Percentiles rank a stretch among this genome's conserved stretches.
These are phyloP conservation scores for Elsinoe arachidis DNA, from an alignment of 2,329 filamentous ascomycete genomes.

Conservation along the genomic window DNA sequence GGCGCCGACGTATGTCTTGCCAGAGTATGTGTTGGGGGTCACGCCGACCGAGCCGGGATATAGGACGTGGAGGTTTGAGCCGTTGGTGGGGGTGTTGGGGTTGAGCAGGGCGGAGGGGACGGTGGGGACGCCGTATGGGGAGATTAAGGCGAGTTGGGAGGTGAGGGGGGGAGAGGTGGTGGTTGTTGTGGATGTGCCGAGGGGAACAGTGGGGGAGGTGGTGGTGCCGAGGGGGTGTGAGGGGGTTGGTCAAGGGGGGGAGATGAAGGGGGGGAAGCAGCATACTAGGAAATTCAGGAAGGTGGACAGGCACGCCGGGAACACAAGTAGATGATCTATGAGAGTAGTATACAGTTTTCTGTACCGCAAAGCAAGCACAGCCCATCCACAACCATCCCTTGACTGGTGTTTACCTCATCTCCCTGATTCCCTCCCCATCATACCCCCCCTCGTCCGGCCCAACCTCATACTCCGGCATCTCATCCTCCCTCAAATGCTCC, in stretches of 20 bases:
- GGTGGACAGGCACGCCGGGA: too few relatives aligned
- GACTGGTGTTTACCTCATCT: neutral
- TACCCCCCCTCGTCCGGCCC: slow-evolving; percentile 28
- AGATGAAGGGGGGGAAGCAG: too few relatives aligned
- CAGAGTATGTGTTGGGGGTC: slow-evolving; percentile 27
- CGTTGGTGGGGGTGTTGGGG: neutral
- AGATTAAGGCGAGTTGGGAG: neutral
- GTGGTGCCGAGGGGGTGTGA: too few relatives aligned
- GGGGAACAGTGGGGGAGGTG: too few relatives aligned
- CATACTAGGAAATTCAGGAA: too few relatives aligned
- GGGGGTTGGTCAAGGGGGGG: too few relatives aligned
- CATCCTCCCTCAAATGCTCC: slow-evolving; percentile 32
- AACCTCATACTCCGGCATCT: slow-evolving; percentile 33
- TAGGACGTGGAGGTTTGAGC: neutral
- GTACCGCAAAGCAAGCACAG: too few relatives aligned
- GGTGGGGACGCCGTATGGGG: neutral
- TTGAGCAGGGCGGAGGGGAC: neutral
- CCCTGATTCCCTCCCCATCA: slow-evolving; percentile 24
- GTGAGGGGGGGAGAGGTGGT: neutral
- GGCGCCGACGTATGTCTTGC: slow-evolving; percentile 39
- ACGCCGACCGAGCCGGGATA: slow-evolving; percentile 20
- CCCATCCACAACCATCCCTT: too few relatives aligned
- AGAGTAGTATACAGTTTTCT: too few relatives aligned
- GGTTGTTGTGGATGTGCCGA: neutral
- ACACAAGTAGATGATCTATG: too few relatives aligned